These are phyloP conservation scores for Stipa capillata DNA, from an alignment of 176 grass and related monocot genomes.

Conservation along the genomic window DNA sequence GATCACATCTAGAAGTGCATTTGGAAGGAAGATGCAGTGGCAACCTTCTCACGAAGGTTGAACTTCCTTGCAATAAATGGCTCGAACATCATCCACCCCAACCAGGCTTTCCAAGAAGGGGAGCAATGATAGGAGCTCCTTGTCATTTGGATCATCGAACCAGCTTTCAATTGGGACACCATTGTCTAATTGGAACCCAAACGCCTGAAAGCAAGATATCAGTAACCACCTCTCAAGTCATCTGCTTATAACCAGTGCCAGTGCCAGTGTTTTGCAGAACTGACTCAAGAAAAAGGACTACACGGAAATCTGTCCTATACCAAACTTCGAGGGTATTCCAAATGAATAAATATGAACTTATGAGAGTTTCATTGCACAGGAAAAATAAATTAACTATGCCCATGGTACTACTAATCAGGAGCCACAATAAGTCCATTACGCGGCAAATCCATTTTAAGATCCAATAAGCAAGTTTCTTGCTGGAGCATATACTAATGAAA, in stretches of 20 bases:
- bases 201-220: slow-evolving; percentile 44
- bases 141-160: slow-evolving; percentile 70
- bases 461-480: background rate
- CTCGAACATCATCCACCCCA: slow-evolving; percentile 52
- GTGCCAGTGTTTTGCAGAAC: background rate
- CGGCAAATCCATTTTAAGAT: background rate
- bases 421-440: background rate
- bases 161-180: slow-evolving; percentile 77
- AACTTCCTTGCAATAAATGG: slow-evolving; percentile 54
- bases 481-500: background rate
- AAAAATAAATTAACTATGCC: background rate
- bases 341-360: background rate
- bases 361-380: background rate
- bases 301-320: too few relatives aligned
- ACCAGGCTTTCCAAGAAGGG: slow-evolving; percentile 63
- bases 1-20: slow-evolving; percentile 36
- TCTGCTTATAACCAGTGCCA: background rate
- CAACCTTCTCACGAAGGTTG: slow-evolving; percentile 58
- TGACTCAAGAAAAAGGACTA: too few relatives aligned
- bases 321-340: background rate
- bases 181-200: slow-evolving; percentile 80
- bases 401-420: background rate
- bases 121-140: slow-evolving; percentile 49
- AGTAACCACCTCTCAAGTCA: background rate
- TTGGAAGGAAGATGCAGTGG: slow-evolving; percentile 39